phyloP scores from a whole-genome alignment of 1,284 basidiomycete species.

The Schizophyllum amplum region DNA sequence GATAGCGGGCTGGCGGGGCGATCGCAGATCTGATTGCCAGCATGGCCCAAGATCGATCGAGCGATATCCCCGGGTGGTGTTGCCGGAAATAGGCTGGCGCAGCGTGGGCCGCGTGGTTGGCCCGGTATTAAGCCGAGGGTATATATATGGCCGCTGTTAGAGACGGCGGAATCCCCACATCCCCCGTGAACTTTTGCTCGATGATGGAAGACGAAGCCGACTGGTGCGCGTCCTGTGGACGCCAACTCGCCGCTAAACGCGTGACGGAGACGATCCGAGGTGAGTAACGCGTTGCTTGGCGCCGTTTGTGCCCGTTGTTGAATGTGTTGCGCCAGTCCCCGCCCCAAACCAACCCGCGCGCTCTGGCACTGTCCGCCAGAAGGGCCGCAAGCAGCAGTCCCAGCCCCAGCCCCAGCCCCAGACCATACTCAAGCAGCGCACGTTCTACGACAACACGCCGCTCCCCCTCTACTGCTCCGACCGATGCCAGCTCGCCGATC shows the following conservation, averaged over 20 bases:
- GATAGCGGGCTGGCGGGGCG: neutral
- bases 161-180: neutral
- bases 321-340: neutral
- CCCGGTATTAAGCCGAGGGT: neutral
- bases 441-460: slow-evolving; percentile 67
- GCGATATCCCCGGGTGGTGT: neutral
- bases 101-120: neutral
- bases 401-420: neutral
- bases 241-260: neutral
- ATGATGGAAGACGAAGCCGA: neutral
- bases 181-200: neutral
- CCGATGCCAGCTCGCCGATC: slow-evolving; percentile 55
- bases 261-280: neutral
- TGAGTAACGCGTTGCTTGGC: neutral
- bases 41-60: neutral
- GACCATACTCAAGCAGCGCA: slow-evolving; percentile 33
- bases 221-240: neutral
- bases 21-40: neutral
- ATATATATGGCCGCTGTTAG: neutral
- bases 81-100: neutral
- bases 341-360: neutral
- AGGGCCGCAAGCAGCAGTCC: neutral
- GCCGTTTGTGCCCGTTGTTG: neutral
- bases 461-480: slow-evolving; percentile 75
- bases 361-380: neutral